phyloP scores from a whole-genome alignment of 1,139 yeast species.

The Pichia sp. region DNA sequence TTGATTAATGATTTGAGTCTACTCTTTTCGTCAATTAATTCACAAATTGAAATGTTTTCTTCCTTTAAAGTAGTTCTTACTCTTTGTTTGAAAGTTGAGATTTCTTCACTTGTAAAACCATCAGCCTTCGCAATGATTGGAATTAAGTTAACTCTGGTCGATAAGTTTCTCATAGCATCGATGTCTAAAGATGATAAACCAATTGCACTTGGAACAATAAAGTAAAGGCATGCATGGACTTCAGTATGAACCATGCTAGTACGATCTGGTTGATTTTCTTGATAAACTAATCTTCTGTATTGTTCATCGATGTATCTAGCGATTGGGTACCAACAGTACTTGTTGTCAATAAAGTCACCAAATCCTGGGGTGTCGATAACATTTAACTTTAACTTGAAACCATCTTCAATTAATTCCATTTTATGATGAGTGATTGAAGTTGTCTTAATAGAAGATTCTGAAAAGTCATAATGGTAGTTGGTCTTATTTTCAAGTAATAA shows the following conservation, averaged over 20 bases:
- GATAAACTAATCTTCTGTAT: conserved; percentile 55
- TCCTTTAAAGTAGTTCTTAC: conserved; percentile 44
- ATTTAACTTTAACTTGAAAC: conserved; percentile 77
- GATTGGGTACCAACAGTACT: conserved; percentile 91
- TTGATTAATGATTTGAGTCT: conserved; percentile 28
- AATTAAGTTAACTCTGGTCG: conserved; percentile 64
- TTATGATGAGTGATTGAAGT: conserved; percentile 39
- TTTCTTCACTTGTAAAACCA: conserved; percentile 48
- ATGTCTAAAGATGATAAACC: conserved; percentile 62
- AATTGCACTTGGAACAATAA: conserved; percentile 56
- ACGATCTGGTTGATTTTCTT: conserved; percentile 74
- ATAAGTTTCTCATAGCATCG: conserved; percentile 63
- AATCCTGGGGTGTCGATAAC: conserved; percentile 94
- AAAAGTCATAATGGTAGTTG: background rate
- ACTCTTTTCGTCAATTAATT: conserved; percentile 43
- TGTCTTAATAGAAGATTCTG: conserved; percentile 32
- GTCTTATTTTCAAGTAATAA: conserved; percentile 13
- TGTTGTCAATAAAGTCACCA: conserved; percentile 87
- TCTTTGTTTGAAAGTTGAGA: conserved; percentile 41
- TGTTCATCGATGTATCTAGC: conserved; percentile 83
- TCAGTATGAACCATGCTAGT: conserved; percentile 48
- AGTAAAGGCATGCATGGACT: conserved; percentile 76
- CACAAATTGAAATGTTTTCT: conserved; percentile 57
- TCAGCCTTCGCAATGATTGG: conserved; percentile 82
- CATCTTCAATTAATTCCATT: conserved; percentile 64